Conservation (phyloP, 768 basidiomycete genomes). For the Melanogaster broomeanus region DNA sequence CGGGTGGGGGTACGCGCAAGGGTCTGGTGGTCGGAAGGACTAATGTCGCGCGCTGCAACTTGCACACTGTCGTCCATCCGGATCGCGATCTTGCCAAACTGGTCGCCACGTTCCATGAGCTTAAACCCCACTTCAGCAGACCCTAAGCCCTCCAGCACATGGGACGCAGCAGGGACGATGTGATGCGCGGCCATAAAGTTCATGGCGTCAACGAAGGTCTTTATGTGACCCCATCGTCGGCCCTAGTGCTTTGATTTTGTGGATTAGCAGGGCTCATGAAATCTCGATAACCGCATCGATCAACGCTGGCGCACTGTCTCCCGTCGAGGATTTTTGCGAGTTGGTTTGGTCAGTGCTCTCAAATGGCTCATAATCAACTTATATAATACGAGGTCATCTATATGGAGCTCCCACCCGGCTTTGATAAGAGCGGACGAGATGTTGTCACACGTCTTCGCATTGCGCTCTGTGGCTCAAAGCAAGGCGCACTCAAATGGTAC, state of each 20-base stretch:
- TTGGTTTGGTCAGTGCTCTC: constrained; percentile 55
- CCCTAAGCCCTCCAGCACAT: constrained; percentile 67
- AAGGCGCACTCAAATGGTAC: constrained; percentile 10
- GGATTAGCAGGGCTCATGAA: constrained; percentile 58
- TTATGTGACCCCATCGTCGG: constrained; percentile 83
- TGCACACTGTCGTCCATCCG: constrained; percentile 36
- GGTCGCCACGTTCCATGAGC: constrained; percentile 59
- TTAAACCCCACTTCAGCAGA: constrained; percentile 70
- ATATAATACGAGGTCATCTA: constrained; percentile 42
- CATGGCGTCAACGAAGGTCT: constrained; percentile 73
- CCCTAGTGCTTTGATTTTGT: constrained; percentile 67
- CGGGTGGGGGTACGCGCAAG: background rate
- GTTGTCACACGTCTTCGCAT: constrained; percentile 10
- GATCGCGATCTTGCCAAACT: constrained; percentile 80
- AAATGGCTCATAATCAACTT: background rate
- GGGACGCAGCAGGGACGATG: constrained; percentile 70
- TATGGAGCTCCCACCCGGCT: constrained; percentile 42
- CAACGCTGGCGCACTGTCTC: constrained; percentile 21
- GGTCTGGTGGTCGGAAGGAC: background rate
- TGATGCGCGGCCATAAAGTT: constrained; percentile 64
- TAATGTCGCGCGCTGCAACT: constrained; percentile 28
- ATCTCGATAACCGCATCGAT: constrained; percentile 66
- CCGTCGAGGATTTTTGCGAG: constrained; percentile 45
- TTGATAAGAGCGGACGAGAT: constrained; percentile 1
- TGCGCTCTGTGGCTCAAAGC: constrained; percentile 7